These are phyloP conservation scores for Tetradesmus lagerheimii DNA, from an alignment of 139 green algal genomes.

Conservation along the genomic window DNA sequence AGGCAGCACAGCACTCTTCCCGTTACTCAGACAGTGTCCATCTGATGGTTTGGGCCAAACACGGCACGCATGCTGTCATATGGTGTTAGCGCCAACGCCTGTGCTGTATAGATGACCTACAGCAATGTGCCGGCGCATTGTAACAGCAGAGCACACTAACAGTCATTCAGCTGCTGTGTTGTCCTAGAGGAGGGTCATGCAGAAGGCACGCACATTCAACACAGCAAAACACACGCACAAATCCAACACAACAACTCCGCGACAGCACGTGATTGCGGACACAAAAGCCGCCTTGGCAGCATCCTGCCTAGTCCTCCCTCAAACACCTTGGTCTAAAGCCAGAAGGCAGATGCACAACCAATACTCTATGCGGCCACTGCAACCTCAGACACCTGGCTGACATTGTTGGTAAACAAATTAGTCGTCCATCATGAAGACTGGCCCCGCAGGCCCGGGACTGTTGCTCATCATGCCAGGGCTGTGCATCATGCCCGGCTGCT, in stretches of 20 bases:
- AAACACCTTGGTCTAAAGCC: not conserved
- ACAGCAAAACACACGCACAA: not conserved
- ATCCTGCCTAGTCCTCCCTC: not conserved
- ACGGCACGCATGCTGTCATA: constrained; percentile 76
- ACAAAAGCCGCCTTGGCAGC: not conserved
- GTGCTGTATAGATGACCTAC: constrained; percentile 67
- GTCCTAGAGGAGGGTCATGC: too few relatives aligned
- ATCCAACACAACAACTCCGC: not conserved
- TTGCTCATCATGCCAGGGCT: not conserved
- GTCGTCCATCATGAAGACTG: constrained; percentile 14
- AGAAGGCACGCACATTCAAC: not conserved
- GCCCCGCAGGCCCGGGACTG: not conserved
- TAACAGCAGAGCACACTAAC: not conserved
- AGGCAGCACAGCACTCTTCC: too few relatives aligned
- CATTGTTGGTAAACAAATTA: not conserved
- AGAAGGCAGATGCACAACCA: not conserved
- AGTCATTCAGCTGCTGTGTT: not conserved
- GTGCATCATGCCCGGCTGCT: not conserved
- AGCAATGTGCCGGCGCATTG: not conserved
- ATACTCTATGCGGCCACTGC: not conserved
- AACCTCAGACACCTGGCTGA: constrained; percentile 90
- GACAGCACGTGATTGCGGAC: not conserved
- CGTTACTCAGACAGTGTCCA: constrained; percentile 66
- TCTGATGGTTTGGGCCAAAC: constrained; percentile 58
- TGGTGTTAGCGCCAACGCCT: constrained; percentile 89